These are phyloP conservation scores for Rhodotorula sp. DNA, from an alignment of 1,284 basidiomycete genomes.

Conservation along the genomic window DNA sequence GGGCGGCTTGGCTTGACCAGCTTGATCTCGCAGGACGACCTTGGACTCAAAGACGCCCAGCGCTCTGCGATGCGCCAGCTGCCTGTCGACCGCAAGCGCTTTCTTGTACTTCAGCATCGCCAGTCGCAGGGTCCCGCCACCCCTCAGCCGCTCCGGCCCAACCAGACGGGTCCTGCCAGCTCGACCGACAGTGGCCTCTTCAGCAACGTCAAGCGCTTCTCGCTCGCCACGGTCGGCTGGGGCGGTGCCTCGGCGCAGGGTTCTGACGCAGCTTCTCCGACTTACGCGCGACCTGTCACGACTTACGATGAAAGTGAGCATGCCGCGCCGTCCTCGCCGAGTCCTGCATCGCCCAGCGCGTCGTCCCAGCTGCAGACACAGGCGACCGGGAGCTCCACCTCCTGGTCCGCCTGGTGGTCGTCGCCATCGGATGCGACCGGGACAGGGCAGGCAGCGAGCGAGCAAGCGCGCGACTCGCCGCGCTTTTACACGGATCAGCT, in stretches of 20 bases:
- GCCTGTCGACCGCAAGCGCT: constrained; percentile 66
- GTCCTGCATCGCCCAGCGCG: background rate
- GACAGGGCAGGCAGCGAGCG: constrained; percentile 49
- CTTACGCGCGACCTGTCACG: constrained; percentile 58
- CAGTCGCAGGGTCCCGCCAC: constrained; percentile 54
- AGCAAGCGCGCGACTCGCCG: constrained; percentile 43
- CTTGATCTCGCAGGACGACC: constrained; percentile 58
- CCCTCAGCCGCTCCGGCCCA: constrained; percentile 51
- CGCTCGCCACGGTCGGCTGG: constrained; percentile 39
- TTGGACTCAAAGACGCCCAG: constrained; percentile 70
- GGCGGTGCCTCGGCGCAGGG: constrained; percentile 20
- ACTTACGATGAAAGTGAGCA: constrained; percentile 43
- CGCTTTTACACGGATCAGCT: constrained; percentile 52
- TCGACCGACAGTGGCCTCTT: constrained; percentile 51
- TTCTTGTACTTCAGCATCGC: constrained; percentile 57
- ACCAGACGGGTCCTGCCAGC: constrained; percentile 46
- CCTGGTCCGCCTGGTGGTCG: constrained; percentile 54
- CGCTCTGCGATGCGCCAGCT: constrained; percentile 68
- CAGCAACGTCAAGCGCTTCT: constrained; percentile 60
- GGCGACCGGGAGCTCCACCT: constrained; percentile 25
- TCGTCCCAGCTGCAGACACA: constrained; percentile 4
- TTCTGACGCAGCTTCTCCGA: constrained; percentile 44
- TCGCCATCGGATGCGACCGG: constrained; percentile 54
- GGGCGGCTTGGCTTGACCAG: constrained; percentile 4
- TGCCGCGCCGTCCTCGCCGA: background rate